Evolutionary conservation across 139 green algal species (phyloP).

Genomic region (Chlorella sp.): DNA sequence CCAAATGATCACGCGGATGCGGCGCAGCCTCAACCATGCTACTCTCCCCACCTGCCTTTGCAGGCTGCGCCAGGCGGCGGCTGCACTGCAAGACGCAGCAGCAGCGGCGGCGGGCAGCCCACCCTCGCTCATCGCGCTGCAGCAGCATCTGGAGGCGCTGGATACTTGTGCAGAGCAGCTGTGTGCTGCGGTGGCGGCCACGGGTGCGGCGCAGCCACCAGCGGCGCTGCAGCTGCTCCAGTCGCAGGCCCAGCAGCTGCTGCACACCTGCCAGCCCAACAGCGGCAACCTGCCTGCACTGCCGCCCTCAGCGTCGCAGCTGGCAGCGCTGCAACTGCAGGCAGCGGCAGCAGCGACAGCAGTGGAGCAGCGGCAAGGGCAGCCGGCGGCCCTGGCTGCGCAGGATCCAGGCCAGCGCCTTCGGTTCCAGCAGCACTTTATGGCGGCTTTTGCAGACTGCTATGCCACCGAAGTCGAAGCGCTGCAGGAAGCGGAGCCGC

Average conservation of each 20-base stretch:
- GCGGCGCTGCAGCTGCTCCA: slow-evolving; percentile 8
- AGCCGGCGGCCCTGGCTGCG: background rate
- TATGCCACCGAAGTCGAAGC: slow-evolving; percentile 30
- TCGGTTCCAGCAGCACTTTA: slow-evolving; percentile 2
- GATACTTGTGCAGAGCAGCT: background rate
- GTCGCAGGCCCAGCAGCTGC: background rate
- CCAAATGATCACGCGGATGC: too few species aligned
- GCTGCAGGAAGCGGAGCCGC: slow-evolving; percentile 19
- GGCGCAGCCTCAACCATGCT: too few species aligned
- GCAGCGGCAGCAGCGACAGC: background rate
- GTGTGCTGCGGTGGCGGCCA: background rate
- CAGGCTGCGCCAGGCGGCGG: background rate
- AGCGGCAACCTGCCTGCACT: background rate
- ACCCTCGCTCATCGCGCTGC: too few species aligned
- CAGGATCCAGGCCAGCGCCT: background rate
- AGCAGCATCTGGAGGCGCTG: background rate
- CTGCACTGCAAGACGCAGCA: background rate
- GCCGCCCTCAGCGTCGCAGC: background rate
- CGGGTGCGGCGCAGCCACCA: background rate
- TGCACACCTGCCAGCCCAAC: background rate
- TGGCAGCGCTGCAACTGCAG: background rate
- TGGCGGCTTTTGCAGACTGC: slow-evolving; percentile 25
- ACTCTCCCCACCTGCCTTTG: background rate
- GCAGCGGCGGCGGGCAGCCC: background rate
- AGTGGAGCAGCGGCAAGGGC: background rate